phyloP scores from a whole-genome alignment of 768 basidiomycete species.

The Lepiota venenata region DNA sequence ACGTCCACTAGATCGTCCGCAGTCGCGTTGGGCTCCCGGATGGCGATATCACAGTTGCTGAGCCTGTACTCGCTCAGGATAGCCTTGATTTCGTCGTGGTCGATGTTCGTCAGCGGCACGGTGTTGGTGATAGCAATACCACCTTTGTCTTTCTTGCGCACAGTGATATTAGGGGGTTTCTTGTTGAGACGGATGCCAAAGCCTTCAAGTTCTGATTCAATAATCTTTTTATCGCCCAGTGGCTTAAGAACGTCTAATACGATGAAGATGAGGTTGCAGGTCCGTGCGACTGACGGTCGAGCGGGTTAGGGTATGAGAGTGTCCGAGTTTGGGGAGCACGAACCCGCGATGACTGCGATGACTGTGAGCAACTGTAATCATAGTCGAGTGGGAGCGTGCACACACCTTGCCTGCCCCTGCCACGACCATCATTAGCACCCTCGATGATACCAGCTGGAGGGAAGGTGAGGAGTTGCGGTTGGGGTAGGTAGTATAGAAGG shows the following conservation, averaged over 20 bases:
- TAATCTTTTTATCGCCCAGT: slow-evolving; percentile 90
- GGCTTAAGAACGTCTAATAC: slow-evolving; percentile 98
- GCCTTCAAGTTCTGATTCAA: slow-evolving; percentile 94
- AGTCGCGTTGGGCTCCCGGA: slow-evolving; percentile 88
- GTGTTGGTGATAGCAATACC: slow-evolving; percentile 95
- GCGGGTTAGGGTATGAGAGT: slow-evolving; percentile 8
- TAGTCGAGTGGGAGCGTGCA: slow-evolving; percentile 14
- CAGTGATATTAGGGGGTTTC: slow-evolving; percentile 81
- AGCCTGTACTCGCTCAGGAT: slow-evolving; percentile 90
- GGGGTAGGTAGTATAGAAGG: not conserved
- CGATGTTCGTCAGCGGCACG: slow-evolving; percentile 92
- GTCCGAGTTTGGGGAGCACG: slow-evolving; percentile 19
- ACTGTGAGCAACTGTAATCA: slow-evolving; percentile 5
- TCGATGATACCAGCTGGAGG: slow-evolving; percentile 91
- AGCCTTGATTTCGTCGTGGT: slow-evolving; percentile 95
- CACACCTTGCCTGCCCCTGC: slow-evolving; percentile 90
- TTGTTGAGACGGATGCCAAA: slow-evolving; percentile 98
- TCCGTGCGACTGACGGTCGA: slow-evolving; percentile 74
- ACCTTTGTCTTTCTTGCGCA: slow-evolving; percentile 87
- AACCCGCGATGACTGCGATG: slow-evolving; percentile 71
- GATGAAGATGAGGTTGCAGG: slow-evolving; percentile 98
- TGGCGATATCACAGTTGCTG: slow-evolving; percentile 87
- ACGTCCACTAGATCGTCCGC: slow-evolving; percentile 97
- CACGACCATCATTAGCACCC: slow-evolving; percentile 94
- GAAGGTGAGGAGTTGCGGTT: not conserved